Conservation (phyloP, 306 rosid genomes). For the Castanea crenata region DNA sequence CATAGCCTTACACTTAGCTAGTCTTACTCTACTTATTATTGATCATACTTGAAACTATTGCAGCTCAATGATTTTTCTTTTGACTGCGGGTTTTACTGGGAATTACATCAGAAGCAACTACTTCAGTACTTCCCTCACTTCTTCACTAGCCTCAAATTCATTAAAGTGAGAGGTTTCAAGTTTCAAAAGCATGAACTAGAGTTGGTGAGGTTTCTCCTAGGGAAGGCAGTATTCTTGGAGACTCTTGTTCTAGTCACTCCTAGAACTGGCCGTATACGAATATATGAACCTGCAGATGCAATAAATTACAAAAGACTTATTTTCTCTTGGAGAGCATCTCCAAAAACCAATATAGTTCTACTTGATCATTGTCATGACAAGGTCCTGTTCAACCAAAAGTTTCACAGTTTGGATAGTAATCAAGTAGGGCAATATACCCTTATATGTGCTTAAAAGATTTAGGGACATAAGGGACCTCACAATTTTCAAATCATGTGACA, state of each 20-base stretch:
- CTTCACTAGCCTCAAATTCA: constrained; percentile 11
- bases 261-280: background rate
- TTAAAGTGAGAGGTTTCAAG: constrained; percentile 37
- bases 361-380: background rate
- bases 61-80: constrained; percentile 26
- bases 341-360: background rate
- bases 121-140: background rate
- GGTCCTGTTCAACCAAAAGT: background rate
- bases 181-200: constrained; percentile 15
- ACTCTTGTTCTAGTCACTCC: constrained; percentile 17
- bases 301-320: background rate
- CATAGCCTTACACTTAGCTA: background rate
- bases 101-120: constrained; percentile 25
- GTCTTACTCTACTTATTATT: background rate
- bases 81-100: constrained; percentile 27
- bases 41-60: background rate
- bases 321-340: constrained; percentile 19
- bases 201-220: constrained; percentile 22
- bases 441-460: no score
- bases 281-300: background rate
- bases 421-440: no score
- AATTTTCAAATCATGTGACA: no score
- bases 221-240: constrained; percentile 25
- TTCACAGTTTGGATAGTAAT: background rate
- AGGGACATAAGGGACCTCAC: no score